Evolutionary conservation across 768 basidiomycete genomes (phyloP).

Genomic region (Leccinum truebloodii): DNA sequence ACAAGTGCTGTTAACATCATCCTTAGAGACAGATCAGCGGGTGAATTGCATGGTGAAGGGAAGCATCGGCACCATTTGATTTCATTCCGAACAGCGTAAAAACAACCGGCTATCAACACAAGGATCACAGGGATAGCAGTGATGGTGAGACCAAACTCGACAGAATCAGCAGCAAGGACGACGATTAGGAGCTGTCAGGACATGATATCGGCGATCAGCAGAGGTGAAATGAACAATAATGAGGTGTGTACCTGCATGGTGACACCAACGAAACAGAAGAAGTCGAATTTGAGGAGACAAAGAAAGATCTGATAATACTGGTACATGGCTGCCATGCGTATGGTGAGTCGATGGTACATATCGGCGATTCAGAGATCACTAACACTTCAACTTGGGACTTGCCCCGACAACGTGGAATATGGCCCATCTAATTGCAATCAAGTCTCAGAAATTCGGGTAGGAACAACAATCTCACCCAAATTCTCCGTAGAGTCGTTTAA

Average conservation of each 20-base stretch:
- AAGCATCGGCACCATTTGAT: conserved; percentile 63
- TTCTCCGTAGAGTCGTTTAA: conserved; percentile 71
- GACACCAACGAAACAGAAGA: conserved; percentile 84
- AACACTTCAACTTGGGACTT: conserved; percentile 83
- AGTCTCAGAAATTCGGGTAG: neutral
- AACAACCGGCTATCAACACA: conserved; percentile 61
- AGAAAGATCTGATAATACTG: conserved; percentile 87
- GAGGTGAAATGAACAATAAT: neutral
- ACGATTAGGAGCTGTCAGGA: conserved; percentile 70
- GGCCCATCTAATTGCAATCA: conserved; percentile 62
- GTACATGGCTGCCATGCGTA: conserved; percentile 66
- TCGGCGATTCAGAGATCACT: conserved; percentile 22
- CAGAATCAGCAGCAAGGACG: conserved; percentile 60
- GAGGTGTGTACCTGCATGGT: conserved; percentile 75
- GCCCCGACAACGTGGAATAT: conserved; percentile 90
- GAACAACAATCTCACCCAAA: conserved; percentile 62
- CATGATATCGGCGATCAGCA: neutral
- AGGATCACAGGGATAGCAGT: conserved; percentile 82
- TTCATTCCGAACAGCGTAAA: conserved; percentile 74
- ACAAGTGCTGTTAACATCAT: conserved; percentile 72
- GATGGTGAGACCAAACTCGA: conserved; percentile 82
- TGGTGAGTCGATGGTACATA: conserved; percentile 1
- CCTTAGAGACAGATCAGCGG: conserved; percentile 31
- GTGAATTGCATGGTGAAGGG: neutral
- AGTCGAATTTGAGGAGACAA: conserved; percentile 87